These are phyloP conservation scores for Cutaneotrichosporon cyanovorans DNA, from an alignment of 1,284 basidiomycete genomes.

Conservation along the genomic window DNA sequence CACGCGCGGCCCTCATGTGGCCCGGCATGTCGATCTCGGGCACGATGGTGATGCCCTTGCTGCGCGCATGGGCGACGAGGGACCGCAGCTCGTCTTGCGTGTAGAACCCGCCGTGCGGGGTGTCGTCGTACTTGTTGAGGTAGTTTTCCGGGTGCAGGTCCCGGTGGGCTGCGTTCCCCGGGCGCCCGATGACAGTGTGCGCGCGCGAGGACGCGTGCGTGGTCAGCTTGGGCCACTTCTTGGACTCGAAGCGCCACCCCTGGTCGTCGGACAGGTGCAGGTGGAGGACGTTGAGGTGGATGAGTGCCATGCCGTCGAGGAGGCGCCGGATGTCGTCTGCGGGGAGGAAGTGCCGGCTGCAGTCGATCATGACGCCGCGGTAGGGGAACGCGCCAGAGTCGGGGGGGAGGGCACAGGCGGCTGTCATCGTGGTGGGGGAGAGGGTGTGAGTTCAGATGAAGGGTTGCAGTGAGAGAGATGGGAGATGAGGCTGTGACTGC, in stretches of 20 bases:
- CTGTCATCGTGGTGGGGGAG: not conserved
- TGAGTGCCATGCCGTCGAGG: slow-evolving; percentile 11
- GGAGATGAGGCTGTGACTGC: no score
- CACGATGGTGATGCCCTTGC: slow-evolving; percentile 12
- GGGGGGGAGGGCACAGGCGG: slow-evolving; percentile 1
- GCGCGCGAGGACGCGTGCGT: slow-evolving; percentile 3
- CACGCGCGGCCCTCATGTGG: slow-evolving; percentile 19
- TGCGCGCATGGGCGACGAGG: slow-evolving; percentile 9
- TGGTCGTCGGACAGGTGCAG: slow-evolving; percentile 20
- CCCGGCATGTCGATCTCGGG: slow-evolving; percentile 22
- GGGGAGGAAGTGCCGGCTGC: slow-evolving; percentile 12
- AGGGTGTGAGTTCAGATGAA: not conserved
- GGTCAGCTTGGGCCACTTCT: slow-evolving; percentile 16
- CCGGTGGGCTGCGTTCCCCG: slow-evolving; percentile 4
- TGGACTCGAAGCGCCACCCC: slow-evolving; percentile 20
- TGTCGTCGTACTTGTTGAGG: slow-evolving; percentile 13
- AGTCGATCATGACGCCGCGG: slow-evolving; percentile 17
- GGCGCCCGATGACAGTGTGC: slow-evolving; percentile 11
- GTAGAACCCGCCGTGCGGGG: slow-evolving; percentile 16
- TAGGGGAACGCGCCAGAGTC: slow-evolving; percentile 13
- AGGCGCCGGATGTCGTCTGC: slow-evolving; percentile 7
- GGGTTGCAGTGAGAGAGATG: not conserved
- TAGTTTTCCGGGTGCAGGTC: slow-evolving; percentile 17
- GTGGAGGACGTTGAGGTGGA: slow-evolving; percentile 18
- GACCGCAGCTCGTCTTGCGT: slow-evolving; percentile 14